A percentile compares a stretch with the other conserved stretches of the same genome.
These are phyloP conservation scores for Exophiala spinifera DNA, from an alignment of 2,329 filamentous ascomycete species.

Conservation along the genomic window DNA sequence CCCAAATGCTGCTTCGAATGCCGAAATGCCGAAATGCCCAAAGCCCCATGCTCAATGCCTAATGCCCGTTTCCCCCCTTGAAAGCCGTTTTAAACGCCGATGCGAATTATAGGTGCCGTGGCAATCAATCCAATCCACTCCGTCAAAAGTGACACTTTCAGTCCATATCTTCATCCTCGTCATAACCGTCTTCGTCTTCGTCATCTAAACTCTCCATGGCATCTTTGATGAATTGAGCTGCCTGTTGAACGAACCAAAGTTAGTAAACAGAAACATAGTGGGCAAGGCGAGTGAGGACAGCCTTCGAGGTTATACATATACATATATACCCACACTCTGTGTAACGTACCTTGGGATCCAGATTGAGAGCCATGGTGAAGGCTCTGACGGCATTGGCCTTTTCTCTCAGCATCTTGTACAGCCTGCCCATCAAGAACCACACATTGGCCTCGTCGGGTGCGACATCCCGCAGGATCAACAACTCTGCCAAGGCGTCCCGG, in stretches of 20 bases:
- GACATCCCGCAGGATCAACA: conserved; percentile 84
- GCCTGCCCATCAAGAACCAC: conserved; percentile 79
- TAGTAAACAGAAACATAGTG: conserved; percentile 5
- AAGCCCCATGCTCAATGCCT: background rate
- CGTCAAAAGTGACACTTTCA: conserved; percentile 27
- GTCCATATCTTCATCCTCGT: conserved; percentile 51
- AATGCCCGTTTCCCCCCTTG: background rate
- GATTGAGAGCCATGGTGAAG: conserved; percentile 89
- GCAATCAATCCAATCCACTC: too few relatives aligned
- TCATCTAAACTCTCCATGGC: conserved; percentile 90
- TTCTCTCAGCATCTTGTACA: conserved; percentile 59
- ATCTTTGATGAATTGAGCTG: conserved; percentile 90
- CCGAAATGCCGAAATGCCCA: background rate
- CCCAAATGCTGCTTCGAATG: too few relatives aligned
- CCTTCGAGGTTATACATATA: too few relatives aligned
- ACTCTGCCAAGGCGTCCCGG: conserved; percentile 71
- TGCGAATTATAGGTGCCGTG: background rate
- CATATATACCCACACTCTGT: too few relatives aligned
- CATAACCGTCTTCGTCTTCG: conserved; percentile 64
- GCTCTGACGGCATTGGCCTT: conserved; percentile 79
- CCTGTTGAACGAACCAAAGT: conserved; percentile 55
- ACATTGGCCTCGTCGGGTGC: conserved; percentile 94
- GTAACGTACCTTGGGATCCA: conserved; percentile 83
- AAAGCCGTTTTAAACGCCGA: background rate
- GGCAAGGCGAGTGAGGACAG: background rate